Conservation (phyloP, 495 filamentous ascomycete species). For the Durotheca rogersii region DNA sequence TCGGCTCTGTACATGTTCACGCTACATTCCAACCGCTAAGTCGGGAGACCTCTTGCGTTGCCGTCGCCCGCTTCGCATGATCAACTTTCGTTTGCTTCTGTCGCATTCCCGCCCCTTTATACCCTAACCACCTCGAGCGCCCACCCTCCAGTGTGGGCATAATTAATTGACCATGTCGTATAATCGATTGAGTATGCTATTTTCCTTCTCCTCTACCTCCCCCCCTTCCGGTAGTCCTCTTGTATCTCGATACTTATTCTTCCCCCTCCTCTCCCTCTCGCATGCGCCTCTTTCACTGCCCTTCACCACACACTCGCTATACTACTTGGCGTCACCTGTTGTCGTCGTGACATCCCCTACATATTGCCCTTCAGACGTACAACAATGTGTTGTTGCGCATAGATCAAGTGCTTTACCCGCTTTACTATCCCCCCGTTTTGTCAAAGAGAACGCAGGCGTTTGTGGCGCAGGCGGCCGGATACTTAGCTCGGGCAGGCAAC, state of each 20-base stretch:
- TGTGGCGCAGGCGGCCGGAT: conserved; percentile 37
- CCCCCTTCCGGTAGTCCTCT: background rate
- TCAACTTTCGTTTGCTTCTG: conserved; percentile 14
- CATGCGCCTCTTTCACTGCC: conserved; percentile 18
- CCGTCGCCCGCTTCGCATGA: conserved; percentile 17
- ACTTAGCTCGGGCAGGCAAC: conserved; percentile 4
- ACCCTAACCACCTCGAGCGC: conserved; percentile 24
- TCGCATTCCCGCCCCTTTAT: conserved; percentile 4
- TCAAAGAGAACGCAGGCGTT: conserved; percentile 22
- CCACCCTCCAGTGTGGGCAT: conserved; percentile 20
- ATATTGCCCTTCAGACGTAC: conserved; percentile 6
- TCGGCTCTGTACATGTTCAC: background rate
- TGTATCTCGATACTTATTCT: too few relatives aligned
- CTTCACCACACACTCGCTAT: background rate
- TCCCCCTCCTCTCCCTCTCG: conserved; percentile 1
- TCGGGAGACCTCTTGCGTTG: conserved; percentile 13
- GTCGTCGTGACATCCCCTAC: conserved; percentile 11
- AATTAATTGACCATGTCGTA: conserved; percentile 57
- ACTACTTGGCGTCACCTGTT: conserved; percentile 18
- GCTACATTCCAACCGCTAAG: conserved; percentile 5
- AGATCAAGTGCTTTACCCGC: conserved; percentile 11
- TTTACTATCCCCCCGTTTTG: conserved; percentile 16
- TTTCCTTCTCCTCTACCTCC: conserved; percentile 23
- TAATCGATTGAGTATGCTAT: conserved; percentile 68
- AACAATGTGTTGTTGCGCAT: conserved; percentile 9